phyloP scores from a whole-genome alignment of 2,329 filamentous ascomycete genomes.

The Amphichorda felina region DNA sequence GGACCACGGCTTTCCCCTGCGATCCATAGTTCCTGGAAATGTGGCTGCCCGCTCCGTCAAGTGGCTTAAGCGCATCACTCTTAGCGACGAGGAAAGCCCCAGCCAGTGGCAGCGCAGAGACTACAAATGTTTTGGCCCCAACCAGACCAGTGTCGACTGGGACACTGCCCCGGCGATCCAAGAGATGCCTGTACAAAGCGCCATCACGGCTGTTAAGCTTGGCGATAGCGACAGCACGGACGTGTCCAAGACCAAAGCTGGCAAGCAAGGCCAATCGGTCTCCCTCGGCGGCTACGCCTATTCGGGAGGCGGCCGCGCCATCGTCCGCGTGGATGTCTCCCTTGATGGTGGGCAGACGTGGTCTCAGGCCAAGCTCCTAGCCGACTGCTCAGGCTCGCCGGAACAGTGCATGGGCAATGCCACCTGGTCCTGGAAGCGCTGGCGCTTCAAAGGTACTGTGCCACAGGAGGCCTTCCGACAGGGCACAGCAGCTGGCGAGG shows the following conservation, averaged over 20 bases:
- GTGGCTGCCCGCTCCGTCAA: slow-evolving; percentile 59
- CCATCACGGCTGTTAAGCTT: slow-evolving; percentile 42
- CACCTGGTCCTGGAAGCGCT: slow-evolving; percentile 53
- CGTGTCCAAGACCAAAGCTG: neutral
- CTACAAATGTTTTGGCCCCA: slow-evolving; percentile 59
- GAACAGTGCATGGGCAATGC: slow-evolving; percentile 28
- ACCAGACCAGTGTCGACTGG: slow-evolving; percentile 49
- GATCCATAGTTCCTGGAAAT: slow-evolving; percentile 50
- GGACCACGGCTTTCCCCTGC: slow-evolving; percentile 55
- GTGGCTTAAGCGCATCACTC: slow-evolving; percentile 52
- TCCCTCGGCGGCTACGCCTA: slow-evolving; percentile 53
- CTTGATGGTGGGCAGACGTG: slow-evolving; percentile 51
- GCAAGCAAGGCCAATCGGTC: slow-evolving; percentile 9
- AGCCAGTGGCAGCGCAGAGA: slow-evolving; percentile 56
- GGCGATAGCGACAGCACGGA: slow-evolving; percentile 11
- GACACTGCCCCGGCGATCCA: slow-evolving; percentile 52
- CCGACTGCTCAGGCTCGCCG: slow-evolving; percentile 26
- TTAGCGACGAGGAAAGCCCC: slow-evolving; percentile 54
- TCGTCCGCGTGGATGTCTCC: slow-evolving; percentile 56
- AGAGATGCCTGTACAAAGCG: slow-evolving; percentile 56
- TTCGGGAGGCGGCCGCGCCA: slow-evolving; percentile 52
- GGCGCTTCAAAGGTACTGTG: slow-evolving; percentile 42
- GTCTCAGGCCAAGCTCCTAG: slow-evolving; percentile 49
- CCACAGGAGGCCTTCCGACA: slow-evolving; percentile 19
- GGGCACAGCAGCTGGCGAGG: too few relatives aligned